Conservation (phyloP, 164 flowering plant genomes). For the Nelumbo lutea region DNA sequence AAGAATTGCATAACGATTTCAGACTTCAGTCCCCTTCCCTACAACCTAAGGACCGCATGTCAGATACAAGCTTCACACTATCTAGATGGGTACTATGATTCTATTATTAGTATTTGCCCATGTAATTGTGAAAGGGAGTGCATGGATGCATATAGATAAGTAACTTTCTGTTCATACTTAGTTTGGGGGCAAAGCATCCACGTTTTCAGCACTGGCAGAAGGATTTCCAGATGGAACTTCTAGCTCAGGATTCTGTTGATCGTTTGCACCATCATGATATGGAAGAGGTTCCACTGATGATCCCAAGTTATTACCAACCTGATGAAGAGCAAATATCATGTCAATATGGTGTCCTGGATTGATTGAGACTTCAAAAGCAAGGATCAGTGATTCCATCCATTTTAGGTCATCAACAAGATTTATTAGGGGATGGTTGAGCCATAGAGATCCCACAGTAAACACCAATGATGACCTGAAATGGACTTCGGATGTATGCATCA, state of each 20-base stretch:
- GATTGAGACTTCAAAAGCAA: background rate
- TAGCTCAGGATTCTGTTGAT: slow-evolving; percentile 13
- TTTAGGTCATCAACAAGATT: background rate
- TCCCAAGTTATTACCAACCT: slow-evolving; percentile 23
- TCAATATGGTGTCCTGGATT: background rate
- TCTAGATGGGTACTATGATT: too few relatives aligned
- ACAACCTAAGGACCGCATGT: too few relatives aligned
- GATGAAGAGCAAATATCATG: slow-evolving; percentile 12
- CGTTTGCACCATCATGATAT: slow-evolving; percentile 17
- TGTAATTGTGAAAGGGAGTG: too few relatives aligned
- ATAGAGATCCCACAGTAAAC: background rate
- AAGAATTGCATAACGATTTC: too few relatives aligned
- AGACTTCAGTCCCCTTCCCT: too few relatives aligned
- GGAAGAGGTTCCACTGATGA: slow-evolving; percentile 12
- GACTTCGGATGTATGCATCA: too few relatives aligned
- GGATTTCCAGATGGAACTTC: slow-evolving; percentile 16
- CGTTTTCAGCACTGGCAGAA: slow-evolving; percentile 12
- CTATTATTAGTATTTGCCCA: too few relatives aligned
- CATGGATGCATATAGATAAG: background rate
- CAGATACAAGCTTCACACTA: too few relatives aligned
- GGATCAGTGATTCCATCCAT: background rate
- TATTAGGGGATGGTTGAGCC: background rate
- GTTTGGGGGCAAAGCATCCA: slow-evolving; percentile 10
- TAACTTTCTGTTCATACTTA: slow-evolving; percentile 26
- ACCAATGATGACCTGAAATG: background rate